phyloP scores from a whole-genome alignment of 2,329 filamentous ascomycete genomes.

The Pseudodiploospora longispora region DNA sequence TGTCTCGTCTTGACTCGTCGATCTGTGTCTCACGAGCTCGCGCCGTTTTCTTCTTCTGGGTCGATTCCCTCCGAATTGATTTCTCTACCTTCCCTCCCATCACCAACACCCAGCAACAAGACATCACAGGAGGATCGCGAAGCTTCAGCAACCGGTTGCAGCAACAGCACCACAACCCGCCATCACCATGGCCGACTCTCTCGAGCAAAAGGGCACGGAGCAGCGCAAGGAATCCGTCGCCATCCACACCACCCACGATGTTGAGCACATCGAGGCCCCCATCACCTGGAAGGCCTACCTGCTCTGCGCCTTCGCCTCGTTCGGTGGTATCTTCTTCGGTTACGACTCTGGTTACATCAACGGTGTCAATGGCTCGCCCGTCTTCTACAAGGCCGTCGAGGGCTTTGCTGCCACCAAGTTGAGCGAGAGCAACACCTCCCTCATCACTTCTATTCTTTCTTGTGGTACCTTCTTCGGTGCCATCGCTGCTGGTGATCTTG shows the following conservation, averaged over 20 bases:
- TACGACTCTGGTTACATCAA: constrained; percentile 74
- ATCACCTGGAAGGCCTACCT: constrained; percentile 62
- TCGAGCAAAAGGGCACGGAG: constrained; percentile 12
- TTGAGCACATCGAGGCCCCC: constrained; percentile 57
- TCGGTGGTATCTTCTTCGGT: constrained; percentile 69
- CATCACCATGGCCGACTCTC: constrained; percentile 16
- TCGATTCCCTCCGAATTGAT: constrained; percentile 3
- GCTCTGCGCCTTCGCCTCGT: constrained; percentile 62
- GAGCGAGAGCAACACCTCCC: constrained; percentile 36
- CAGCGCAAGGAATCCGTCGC: constrained; percentile 19
- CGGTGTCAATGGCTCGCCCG: constrained; percentile 46
- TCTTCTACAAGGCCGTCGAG: constrained; percentile 46
- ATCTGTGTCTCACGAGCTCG: constrained; percentile 15
- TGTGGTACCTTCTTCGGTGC: constrained; percentile 73
- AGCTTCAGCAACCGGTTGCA: not conserved
- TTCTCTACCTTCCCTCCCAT: not conserved
- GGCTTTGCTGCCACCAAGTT: constrained; percentile 28
- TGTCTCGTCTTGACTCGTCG: constrained; percentile 11
- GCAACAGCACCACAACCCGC: not conserved
- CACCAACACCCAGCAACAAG: not conserved
- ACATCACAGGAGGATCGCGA: not conserved
- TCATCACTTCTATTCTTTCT: constrained; percentile 70
- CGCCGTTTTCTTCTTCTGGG: constrained; percentile 7
- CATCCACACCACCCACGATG: constrained; percentile 40
- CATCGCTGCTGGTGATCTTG: constrained; percentile 66